Base-by-base conservation (phyloP, 306 rosid genomes). In the Cucumis melo region DNA sequence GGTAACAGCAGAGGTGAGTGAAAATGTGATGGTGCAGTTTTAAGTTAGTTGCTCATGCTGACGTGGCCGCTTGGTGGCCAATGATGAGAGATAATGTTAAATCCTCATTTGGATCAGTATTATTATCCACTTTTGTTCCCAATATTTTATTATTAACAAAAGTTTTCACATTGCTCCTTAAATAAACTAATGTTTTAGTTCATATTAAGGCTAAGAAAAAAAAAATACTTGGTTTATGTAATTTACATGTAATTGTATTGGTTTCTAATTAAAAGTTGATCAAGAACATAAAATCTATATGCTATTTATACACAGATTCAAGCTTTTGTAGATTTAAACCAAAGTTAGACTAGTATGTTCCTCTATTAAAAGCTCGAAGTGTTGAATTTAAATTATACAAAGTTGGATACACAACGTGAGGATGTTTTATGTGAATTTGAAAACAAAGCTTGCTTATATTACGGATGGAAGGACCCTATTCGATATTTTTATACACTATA, bases 41-140 rank as follows among this genome's bases (percentile, higher is more conserved):
- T 46, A 42, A 67, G 10, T 12, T 41, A 14, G 75, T 8, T 4
- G 59, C 50, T 1, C 14, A 24, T 46, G 76, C 44, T 0, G 42
- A 72, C 44, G 60, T 72, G 76, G 75, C 59, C 21, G 56, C 42
- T 72, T 48, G 59, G 16, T 72, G 44, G 17, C 76, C 60, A 72
- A 72, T 50, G 44, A 59, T 27, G 24, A 14, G 27, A 27, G 76
- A 72, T 72, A 50, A 72, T 72, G 46, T 50, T 72, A 50, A 29
- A 27, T 71, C 8, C 57, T 16, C 54, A 48, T 71, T n/a, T 67
- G 74, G 55, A 39, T 65, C 3, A 29, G 13, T 36, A 34, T 36
- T 32, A 32, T 32, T 32, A 38, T 39, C 24, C 6, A 66, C 10
- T 19, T n/a, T 19, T n/a, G 9, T 15, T 39, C 0, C 24, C 41